These are phyloP conservation scores for Hibiscus syriacus DNA, from an alignment of 345 rosid genomes.

Conservation along the genomic window DNA sequence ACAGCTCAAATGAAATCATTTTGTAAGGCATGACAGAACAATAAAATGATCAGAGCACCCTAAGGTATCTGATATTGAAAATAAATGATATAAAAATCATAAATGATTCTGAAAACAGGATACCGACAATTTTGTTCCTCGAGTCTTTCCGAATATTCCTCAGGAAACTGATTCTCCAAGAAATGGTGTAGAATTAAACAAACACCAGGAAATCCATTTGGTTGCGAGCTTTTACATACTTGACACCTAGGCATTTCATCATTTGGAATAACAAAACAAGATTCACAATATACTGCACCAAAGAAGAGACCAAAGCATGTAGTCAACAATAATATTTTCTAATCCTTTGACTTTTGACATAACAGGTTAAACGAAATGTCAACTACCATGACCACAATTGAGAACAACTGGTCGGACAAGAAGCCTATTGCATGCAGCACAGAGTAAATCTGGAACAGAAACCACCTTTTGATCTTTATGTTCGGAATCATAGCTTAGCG, in stretches of 20 bases:
- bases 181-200: slow-evolving; percentile 31
- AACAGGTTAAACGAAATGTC: background rate
- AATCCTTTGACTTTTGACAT: background rate
- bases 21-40: background rate
- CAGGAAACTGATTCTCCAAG: slow-evolving; percentile 30
- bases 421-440: slow-evolving; percentile 34
- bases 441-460: slow-evolving; percentile 27
- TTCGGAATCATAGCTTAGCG: slow-evolving; percentile 4
- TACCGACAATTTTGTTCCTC: slow-evolving; percentile 20
- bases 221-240: slow-evolving; percentile 32
- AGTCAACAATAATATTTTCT: background rate
- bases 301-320: background rate
- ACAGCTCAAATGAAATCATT: no score
- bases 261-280: slow-evolving; percentile 19
- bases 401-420: slow-evolving; percentile 36
- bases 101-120: background rate
- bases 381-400: slow-evolving; percentile 43
- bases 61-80: background rate
- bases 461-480: slow-evolving; percentile 10
- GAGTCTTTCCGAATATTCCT: slow-evolving; percentile 22
- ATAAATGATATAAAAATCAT: background rate
- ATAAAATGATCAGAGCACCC: background rate
- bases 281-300: slow-evolving; percentile 34
- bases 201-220: slow-evolving; percentile 23
- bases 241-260: slow-evolving; percentile 24